Conservation (phyloP, 129 eudicot species). For the Oenanthe sinensis region DNA sequence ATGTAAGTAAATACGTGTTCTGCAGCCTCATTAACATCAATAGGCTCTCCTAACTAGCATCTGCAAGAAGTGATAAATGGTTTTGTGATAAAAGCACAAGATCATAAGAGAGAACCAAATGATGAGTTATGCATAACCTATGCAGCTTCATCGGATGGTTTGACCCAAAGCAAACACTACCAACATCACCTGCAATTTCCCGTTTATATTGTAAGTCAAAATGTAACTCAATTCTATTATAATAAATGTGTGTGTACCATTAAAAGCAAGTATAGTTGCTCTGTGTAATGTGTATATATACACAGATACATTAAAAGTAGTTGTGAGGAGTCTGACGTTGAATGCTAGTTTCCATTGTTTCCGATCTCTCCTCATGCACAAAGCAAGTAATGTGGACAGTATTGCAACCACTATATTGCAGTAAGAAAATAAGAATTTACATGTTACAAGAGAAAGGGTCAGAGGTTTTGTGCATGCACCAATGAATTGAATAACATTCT, state of each 20-base stretch:
- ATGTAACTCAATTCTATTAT: neutral
- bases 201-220: constrained; percentile 15
- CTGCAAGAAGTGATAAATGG: constrained; percentile 31
- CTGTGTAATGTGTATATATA: no score
- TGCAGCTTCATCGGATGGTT: constrained; percentile 99
- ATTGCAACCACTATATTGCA: neutral
- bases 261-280: no score
- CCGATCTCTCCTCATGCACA: neutral
- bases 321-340: neutral
- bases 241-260: neutral
- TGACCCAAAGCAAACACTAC: constrained; percentile 89
- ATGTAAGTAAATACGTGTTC: no score
- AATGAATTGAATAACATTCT: constrained; percentile 86
- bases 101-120: constrained; percentile 80
- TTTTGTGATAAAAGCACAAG: neutral
- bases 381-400: neutral
- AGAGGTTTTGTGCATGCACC: no score
- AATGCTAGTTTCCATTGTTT: neutral
- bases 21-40: no score
- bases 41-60: no score
- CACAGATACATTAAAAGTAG: neutral
- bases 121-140: constrained; percentile 94
- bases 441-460: constrained; percentile 62
- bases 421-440: constrained; percentile 19
- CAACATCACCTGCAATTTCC: constrained; percentile 79